Evolutionary conservation across 2,329 filamentous ascomycete genomes (phyloP), one percentile per base, ranked within the genome.

Genomic region (Colletotrichum filicis): DNA sequence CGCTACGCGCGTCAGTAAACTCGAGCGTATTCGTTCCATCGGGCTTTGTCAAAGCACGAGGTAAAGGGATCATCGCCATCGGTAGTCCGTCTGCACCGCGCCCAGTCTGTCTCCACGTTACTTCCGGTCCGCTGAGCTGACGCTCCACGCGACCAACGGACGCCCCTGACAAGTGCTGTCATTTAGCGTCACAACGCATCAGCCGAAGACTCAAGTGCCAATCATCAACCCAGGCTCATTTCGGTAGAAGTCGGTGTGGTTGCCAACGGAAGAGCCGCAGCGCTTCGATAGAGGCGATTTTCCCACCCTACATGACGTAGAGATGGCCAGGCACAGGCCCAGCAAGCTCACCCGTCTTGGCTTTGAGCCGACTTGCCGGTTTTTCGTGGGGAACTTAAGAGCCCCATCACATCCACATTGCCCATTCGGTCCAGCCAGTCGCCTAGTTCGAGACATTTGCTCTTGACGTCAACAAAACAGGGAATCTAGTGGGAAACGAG

Each of bases 401-500:
- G 30, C 26, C 14, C 19, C 46, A 22, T 52, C 42, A 19, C 12
- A 22, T 24, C 59, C 37, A 22, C 26, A 52, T 30, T 14, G 59
- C 19, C 24, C 4, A 32, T 49, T 22, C 12, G 8, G 11, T 24
- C 57, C n/a, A 59, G 59, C 59, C 56, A 28, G 63, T 49, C 42
- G 19, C n/a, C 57, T 5, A 28, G 42, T 49, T 49, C 42, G 16
- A 60, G 57, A 55, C 49, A 68, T 53, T 32, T 52, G 68, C 49
- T 52, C 24, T 59, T 72, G 69, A 72, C 69, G 69, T 68, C 69
- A 60, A 55, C 26, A n/a, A 37, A 37, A 22, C 65, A 58, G 59
- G 65, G 26, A 52, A 52, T 30, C 16, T 12, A 32, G 68, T 49
- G 62, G 55, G 55, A 56, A n/a, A 19, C 5, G 42, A 49, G 46